Base-by-base conservation (phyloP, 495 filamentous ascomycete species). In the Trichoderma asperelloides region DNA sequence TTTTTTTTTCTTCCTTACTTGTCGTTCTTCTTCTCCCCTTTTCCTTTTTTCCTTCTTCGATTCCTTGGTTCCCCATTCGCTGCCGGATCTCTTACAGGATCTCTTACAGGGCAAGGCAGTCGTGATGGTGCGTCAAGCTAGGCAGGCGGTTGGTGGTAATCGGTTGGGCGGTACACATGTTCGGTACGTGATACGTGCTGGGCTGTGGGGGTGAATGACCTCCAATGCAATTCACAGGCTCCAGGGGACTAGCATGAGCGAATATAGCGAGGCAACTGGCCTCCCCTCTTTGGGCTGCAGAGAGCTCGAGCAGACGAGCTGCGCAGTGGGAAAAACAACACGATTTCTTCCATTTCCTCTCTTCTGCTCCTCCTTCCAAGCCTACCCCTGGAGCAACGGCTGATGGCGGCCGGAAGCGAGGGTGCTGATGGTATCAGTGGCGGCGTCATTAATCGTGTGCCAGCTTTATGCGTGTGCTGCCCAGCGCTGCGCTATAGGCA, bases 61-160 rank as follows among this genome's bases (percentile, higher is more conserved):
- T 7, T 3, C 9, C 33, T 4, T 2, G 33, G 9, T 7, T 37
- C 33, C 9, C 9, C 33, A 2, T 37, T 37, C 33, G 33, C 33
- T 37, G 33, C 43, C 13, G 12, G 1, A 1, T 60, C 30, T 18
- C 55, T 60, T 27, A 60, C 33, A 37, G 33, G 5, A n/a, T n/a
- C n/a, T n/a, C n/a, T n/a, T n/a, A n/a, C 25, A 30, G 21, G 25
- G 9, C 0, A 60, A 9, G 4, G 23, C 4, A 12, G 30, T 60
- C 25, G 55, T 60, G 55, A 60, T 28, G 55, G 55, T 60, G 55
- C 25, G 55, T 27, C 55, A 27, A 30, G 55, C 55, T 2, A 60
- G 55, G 9, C 25, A 60, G 55, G 55, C 55, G 55, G 55, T 60
- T 60, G 55, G 55, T 60, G 55, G 55, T 60, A 25, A 13, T 60